A percentile compares a stretch with the other conserved stretches of the same genome.
These are phyloP conservation scores for Pichia sp. DNA, from an alignment of 1,139 yeast species.

Conservation along the genomic window DNA sequence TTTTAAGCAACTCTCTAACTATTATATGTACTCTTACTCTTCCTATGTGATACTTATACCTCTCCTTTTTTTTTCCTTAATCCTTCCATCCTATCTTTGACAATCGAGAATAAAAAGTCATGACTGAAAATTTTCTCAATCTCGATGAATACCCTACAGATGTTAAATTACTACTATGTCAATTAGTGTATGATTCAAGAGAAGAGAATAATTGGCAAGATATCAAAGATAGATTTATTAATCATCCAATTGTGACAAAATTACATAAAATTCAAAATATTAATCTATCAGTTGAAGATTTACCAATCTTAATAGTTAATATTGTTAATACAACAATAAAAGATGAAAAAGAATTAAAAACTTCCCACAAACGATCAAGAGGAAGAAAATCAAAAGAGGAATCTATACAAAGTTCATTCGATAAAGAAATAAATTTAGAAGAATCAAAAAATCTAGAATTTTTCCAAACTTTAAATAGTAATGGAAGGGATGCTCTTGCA, in stretches of 20 bases:
- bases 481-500: not conserved
- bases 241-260: constrained; percentile 22
- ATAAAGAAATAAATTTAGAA: not conserved
- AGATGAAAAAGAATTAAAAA: not conserved
- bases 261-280: constrained; percentile 1
- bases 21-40: too few species aligned
- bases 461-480: not conserved
- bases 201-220: constrained; percentile 13
- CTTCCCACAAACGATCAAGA: not conserved
- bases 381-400: not conserved
- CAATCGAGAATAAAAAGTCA: not conserved
- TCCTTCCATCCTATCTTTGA: not conserved
- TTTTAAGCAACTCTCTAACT: too few species aligned
- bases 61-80: too few species aligned
- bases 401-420: not conserved
- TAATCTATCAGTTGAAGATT: too few species aligned
- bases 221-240: constrained; percentile 15
- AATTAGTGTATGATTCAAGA: constrained; percentile 22
- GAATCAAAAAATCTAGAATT: not conserved
- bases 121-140: not conserved
- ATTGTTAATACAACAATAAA: not conserved
- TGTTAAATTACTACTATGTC: constrained; percentile 26
- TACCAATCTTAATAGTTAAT: too few species aligned
- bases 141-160: constrained; percentile 22
- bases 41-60: too few species aligned